phyloP scores from a whole-genome alignment of 2,329 filamentous ascomycete species.

The Phyllosticta capitalensis region DNA sequence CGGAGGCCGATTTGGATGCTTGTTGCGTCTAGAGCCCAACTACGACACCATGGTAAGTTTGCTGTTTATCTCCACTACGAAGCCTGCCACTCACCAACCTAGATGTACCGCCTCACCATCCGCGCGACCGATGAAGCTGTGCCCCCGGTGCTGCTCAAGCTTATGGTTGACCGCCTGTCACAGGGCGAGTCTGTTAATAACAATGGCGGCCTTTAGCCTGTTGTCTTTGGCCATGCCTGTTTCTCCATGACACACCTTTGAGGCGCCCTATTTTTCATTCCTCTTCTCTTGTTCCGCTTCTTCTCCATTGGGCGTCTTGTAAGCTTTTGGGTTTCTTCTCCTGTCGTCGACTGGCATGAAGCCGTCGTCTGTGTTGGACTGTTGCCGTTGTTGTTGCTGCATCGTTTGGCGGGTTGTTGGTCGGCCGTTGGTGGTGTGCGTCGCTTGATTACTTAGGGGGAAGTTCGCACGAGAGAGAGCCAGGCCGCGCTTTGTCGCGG shows the following conservation, averaged over 20 bases:
- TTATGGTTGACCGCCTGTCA: slow-evolving; percentile 77
- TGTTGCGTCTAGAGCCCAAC: slow-evolving; percentile 91
- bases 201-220: not conserved
- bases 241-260: not conserved
- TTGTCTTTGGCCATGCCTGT: not conserved
- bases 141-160: slow-evolving; percentile 66
- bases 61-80: not conserved
- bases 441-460: not conserved
- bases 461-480: not conserved
- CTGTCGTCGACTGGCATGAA: not conserved
- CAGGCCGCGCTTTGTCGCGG: not conserved
- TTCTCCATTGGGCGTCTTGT: not conserved
- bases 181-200: slow-evolving; percentile 30
- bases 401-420: not conserved
- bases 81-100: slow-evolving; percentile 13
- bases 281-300: not conserved
- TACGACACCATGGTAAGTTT: slow-evolving; percentile 72
- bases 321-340: not conserved
- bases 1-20: slow-evolving; percentile 85
- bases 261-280: not conserved
- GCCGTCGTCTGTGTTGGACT: not conserved
- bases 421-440: not conserved
- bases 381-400: not conserved
- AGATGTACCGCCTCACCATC: slow-evolving; percentile 96
- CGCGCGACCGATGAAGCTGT: slow-evolving; percentile 88